These are phyloP conservation scores for Bidens hawaiensis DNA, from an alignment of 140 eudicot species.

Conservation along the genomic window DNA sequence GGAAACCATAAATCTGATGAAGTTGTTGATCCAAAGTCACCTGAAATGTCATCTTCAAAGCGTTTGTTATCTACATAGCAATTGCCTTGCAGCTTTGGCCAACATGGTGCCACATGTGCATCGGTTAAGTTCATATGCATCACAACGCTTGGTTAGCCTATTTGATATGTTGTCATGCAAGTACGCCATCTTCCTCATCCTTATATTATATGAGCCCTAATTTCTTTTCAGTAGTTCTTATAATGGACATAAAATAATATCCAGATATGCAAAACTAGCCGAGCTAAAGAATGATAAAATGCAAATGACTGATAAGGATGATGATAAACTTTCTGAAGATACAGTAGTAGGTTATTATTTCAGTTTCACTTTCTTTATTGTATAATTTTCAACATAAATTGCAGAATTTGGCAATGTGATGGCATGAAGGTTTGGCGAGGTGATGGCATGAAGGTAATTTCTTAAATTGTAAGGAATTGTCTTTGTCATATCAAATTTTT, in stretches of 20 bases:
- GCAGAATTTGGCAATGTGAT: too few relatives aligned
- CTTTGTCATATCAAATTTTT: too few relatives aligned
- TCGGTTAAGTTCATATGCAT: conserved; percentile 83
- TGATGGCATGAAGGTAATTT: conserved; percentile 95
- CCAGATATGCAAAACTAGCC: conserved; percentile 90
- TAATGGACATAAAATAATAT: conserved; percentile 15
- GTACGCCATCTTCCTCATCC: conserved; percentile 41
- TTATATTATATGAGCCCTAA: neutral
- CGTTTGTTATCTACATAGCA: conserved; percentile 90
- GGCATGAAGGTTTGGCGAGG: too few relatives aligned
- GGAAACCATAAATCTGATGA: conserved; percentile 84
- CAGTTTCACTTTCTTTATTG: conserved; percentile 5
- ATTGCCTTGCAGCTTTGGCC: conserved; percentile 92
- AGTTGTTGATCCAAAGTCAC: conserved; percentile 87
- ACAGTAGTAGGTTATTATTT: conserved; percentile 36
- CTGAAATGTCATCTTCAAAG: conserved; percentile 89
- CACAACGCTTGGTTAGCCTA: conserved; percentile 92
- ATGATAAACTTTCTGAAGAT: conserved; percentile 73
- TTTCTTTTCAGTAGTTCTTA: conserved; percentile 3
- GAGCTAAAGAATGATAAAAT: conserved; percentile 69
- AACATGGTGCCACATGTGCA: conserved; percentile 98
- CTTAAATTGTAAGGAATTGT: too few relatives aligned
- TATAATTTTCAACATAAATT: conserved; percentile 45
- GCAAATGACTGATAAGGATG: conserved; percentile 50
- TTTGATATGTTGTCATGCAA: conserved; percentile 91